phyloP scores from a whole-genome alignment of 1,284 basidiomycete species.

The Cystobasidiaceae sp. region DNA sequence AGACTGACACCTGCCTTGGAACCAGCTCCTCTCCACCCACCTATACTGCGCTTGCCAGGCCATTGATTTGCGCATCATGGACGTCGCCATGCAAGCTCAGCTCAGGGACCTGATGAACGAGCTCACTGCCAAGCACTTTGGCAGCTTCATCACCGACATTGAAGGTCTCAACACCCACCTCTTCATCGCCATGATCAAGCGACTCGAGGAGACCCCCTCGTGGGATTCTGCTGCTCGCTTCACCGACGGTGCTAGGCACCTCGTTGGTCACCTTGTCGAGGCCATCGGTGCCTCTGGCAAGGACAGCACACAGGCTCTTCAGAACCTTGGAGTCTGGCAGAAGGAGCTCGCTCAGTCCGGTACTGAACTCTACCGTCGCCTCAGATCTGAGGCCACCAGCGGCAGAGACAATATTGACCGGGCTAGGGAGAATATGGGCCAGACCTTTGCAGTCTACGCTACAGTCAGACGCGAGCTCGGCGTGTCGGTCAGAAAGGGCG shows the following conservation, averaged over 20 bases:
- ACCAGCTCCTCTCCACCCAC: conserved; percentile 62
- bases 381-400: conserved; percentile 49
- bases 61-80: conserved; percentile 67
- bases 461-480: conserved; percentile 19
- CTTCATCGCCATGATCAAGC: conserved; percentile 44
- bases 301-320: conserved; percentile 46
- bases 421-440: conserved; percentile 20
- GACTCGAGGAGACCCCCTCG: conserved; percentile 53
- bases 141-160: conserved; percentile 45
- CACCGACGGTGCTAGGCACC: conserved; percentile 53
- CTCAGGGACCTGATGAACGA: conserved; percentile 53
- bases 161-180: conserved; percentile 26
- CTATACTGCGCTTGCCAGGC: conserved; percentile 74
- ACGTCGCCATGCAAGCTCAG: conserved; percentile 58
- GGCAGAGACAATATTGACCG: conserved; percentile 11
- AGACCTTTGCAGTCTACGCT: conserved; percentile 21
- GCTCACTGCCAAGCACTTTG: conserved; percentile 55
- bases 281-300: conserved; percentile 41
- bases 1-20: background rate
- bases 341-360: conserved; percentile 52
- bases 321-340: conserved; percentile 55
- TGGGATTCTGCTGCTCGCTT: conserved; percentile 48
- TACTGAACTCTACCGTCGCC: conserved; percentile 51
- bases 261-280: conserved; percentile 53
- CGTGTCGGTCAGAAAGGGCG: conserved; percentile 18